Conservation (phyloP, 2,329 filamentous ascomycete species). For the Sporothrix brunneoviolacea region DNA sequence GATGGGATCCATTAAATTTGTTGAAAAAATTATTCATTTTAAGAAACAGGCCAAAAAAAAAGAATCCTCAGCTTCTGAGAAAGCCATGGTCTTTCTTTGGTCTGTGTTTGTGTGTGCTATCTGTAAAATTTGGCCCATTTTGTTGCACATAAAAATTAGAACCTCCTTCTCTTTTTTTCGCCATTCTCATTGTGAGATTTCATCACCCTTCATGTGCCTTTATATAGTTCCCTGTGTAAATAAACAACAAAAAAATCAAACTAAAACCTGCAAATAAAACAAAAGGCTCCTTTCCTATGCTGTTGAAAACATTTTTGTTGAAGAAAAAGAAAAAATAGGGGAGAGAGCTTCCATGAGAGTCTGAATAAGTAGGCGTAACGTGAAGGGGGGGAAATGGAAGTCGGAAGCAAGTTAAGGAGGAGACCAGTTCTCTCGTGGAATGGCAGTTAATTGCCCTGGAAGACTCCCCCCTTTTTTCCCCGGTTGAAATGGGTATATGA, state of each 20-base stretch:
- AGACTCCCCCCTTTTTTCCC: slow-evolving; percentile 11
- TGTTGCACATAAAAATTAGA: no score
- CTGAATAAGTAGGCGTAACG: no score
- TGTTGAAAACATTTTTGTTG: slow-evolving; percentile 26
- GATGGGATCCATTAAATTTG: no score
- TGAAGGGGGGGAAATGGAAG: neutral
- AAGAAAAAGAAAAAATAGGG: slow-evolving; percentile 12
- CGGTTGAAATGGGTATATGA: slow-evolving; percentile 19
- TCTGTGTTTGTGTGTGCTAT: no score
- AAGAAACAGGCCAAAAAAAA: no score
- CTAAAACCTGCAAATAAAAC: neutral
- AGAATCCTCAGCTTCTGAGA: no score
- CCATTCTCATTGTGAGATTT: neutral
- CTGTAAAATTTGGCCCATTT: neutral
- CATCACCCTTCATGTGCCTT: slow-evolving; percentile 3
- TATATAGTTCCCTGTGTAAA: slow-evolving; percentile 1
- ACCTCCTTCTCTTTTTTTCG: neutral
- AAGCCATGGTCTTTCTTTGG: no score
- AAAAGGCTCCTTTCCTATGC: slow-evolving; percentile 21
- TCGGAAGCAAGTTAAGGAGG: no score
- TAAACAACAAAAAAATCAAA: slow-evolving; percentile 1
- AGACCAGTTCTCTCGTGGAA: no score
- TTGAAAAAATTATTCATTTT: slow-evolving; percentile 10
- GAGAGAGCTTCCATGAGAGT: neutral
- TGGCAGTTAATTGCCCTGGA: no score